Evolutionary conservation across 192 early-diverging fungal genomes (phyloP), one percentile per base, ranked within the genome.

Genomic region (Oehlia diaphana): DNA sequence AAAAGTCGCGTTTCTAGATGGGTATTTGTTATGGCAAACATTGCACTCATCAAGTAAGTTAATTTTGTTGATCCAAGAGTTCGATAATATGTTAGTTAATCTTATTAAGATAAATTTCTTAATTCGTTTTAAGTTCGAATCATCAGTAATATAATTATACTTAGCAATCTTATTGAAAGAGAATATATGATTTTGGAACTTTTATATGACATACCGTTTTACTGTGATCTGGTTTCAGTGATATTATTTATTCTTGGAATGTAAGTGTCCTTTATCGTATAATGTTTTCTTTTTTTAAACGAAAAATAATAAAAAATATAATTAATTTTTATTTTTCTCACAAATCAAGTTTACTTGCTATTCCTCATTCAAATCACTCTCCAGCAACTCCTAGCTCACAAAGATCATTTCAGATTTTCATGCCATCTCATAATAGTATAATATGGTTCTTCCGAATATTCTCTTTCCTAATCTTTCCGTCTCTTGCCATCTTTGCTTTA

Each of bases 361-460:
- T 67, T 35, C 65, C 65, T 33, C 28, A 33, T 12, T 14, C 21
- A 26, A 64, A 28, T 64, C 3, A 10, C n/a, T 26, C 28, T 64
- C 63, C 8, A 67, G n/a, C 26, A 35, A 35, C 65, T 26, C 14
- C 65, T 16, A 35, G 10, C 31, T 67, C 65, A 5, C 26, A 67
- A 35, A 33, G 33, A 33, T 16, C 65, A 35, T 67, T 67, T 13
- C n/a, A 13, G 16, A 67, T 33, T 33, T 23, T 33, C 14, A 67
- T 67, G 19, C 14, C 65, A 67, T 67, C 65, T 31, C 65, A 67
- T 67, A 67, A 67, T 16, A 67, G 13, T 9, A 67, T 67, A 14
- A 67, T 67, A 35, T 67, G 65, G 65, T 67, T 67, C 16, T 67
- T 67, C n/a, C 65, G 65, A 16, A 67, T 67, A 33, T 67, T 33